These are phyloP conservation scores for Lyophyllum atratum DNA, from an alignment of 768 basidiomycete genomes.

Conservation along the genomic window DNA sequence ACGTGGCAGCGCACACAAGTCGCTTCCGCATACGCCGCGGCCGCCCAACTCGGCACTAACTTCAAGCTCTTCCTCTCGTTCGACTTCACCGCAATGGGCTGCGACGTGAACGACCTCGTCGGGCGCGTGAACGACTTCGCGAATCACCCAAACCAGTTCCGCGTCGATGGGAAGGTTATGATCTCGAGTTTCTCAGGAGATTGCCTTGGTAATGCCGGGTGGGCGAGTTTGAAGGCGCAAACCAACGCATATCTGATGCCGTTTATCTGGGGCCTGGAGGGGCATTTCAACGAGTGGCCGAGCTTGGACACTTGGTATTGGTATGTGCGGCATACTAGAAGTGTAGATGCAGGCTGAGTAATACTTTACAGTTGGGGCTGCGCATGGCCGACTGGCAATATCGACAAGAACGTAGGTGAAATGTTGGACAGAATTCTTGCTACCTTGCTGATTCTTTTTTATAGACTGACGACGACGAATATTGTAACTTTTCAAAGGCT, in stretches of 20 bases:
- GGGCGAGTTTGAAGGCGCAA: constrained; percentile 48
- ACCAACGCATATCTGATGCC: constrained; percentile 52
- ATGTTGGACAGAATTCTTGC: neutral
- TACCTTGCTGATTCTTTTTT: constrained; percentile 6
- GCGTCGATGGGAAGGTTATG: constrained; percentile 51
- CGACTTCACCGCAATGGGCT: constrained; percentile 55
- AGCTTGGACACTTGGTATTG: constrained; percentile 51
- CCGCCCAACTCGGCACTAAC: constrained; percentile 35
- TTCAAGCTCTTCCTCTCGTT: constrained; percentile 62
- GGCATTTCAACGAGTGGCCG: constrained; percentile 47
- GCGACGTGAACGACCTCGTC: constrained; percentile 44
- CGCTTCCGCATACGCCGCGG: constrained; percentile 52
- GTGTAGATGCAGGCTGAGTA: neutral
- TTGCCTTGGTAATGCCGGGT: constrained; percentile 55
- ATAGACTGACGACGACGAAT: constrained; percentile 47
- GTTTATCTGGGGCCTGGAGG: constrained; percentile 56
- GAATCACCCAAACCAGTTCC: constrained; percentile 55
- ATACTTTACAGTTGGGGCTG: constrained; percentile 50
- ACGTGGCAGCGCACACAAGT: constrained; percentile 52
- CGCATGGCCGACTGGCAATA: constrained; percentile 58
- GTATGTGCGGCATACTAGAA: constrained; percentile 25
- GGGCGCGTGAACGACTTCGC: constrained; percentile 47
- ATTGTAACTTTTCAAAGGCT: constrained; percentile 35
- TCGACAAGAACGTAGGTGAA: constrained; percentile 40
- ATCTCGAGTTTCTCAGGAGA: constrained; percentile 65